Evolutionary conservation across 371 early-diverging fungal genomes (phyloP).

Genomic region (Smittium culicis): DNA sequence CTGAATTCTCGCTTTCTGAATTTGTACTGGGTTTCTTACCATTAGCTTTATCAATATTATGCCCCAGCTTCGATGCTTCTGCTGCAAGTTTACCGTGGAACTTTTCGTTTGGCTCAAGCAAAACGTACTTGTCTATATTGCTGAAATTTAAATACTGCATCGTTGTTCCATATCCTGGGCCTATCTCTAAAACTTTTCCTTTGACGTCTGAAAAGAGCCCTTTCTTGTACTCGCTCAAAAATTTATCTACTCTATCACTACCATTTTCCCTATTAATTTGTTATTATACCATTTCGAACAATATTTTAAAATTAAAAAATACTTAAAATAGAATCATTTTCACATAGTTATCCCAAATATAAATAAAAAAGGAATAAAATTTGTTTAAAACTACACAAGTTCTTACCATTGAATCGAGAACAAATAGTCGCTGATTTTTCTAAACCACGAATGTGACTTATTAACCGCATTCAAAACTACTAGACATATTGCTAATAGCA

Average conservation of each 20-base stretch:
- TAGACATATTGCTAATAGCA: too few relatives aligned
- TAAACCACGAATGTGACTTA: neutral
- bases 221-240: neutral
- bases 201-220: slow-evolving; percentile 18
- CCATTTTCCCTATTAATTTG: neutral
- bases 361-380: too few relatives aligned
- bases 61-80: slow-evolving; percentile 16
- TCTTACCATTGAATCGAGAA: neutral
- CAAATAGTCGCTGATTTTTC: neutral
- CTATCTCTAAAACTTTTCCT: slow-evolving; percentile 25
- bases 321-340: neutral
- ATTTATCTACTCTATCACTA: neutral
- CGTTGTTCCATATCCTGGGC: slow-evolving; percentile 22
- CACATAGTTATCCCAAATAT: neutral
- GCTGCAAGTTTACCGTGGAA: slow-evolving; percentile 15
- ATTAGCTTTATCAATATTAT: too few relatives aligned
- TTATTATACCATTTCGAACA: too few relatives aligned
- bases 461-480: neutral
- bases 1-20: neutral
- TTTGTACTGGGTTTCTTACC: too few relatives aligned
- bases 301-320: neutral
- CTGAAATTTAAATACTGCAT: slow-evolving; percentile 16
- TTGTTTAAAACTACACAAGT: too few relatives aligned
- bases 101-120: slow-evolving; percentile 21
- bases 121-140: slow-evolving; percentile 10